A percentile compares a stretch with the other conserved stretches of the same genome.
These are phyloP conservation scores for Saccharomyces paradoxus DNA, from an alignment of 805 yeast species.

Conservation along the genomic window DNA sequence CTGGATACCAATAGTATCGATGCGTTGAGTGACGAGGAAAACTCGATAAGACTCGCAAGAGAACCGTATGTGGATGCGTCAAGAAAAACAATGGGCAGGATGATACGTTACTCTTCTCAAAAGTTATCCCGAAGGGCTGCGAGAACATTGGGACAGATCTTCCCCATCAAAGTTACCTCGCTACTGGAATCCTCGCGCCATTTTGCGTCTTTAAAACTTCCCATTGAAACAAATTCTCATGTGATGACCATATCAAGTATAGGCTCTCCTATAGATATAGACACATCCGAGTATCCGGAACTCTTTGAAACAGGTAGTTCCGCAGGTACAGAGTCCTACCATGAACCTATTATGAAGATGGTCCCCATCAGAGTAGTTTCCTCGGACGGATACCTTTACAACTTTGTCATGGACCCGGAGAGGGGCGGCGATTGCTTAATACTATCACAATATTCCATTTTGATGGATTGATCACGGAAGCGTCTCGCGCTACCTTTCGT, in stretches of 20 bases:
- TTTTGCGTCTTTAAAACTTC: conserved; percentile 80
- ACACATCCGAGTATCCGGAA: conserved; percentile 25
- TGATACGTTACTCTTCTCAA: conserved; percentile 72
- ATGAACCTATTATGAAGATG: conserved; percentile 23
- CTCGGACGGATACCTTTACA: conserved; percentile 70
- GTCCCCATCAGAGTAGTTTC: conserved; percentile 58
- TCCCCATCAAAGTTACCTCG: conserved; percentile 69
- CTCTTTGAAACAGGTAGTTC: conserved; percentile 15
- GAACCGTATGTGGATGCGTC: conserved; percentile 69
- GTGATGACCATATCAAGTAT: conserved; percentile 19
- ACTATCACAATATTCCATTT: conserved; percentile 53
- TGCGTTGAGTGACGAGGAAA: not conserved
- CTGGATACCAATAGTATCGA: conserved; percentile 1
- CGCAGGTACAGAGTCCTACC: not conserved
- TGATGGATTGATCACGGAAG: not conserved
- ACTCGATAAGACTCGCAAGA: conserved; percentile 9
- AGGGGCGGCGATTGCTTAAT: conserved; percentile 90
- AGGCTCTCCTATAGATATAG: conserved; percentile 31
- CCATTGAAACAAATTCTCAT: conserved; percentile 26
- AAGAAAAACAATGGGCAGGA: conserved; percentile 63
- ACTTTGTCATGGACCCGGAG: conserved; percentile 64
- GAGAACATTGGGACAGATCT: conserved; percentile 77
- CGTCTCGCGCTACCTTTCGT: not conserved
- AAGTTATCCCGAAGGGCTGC: conserved; percentile 74
- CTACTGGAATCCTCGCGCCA: conserved; percentile 85